These are phyloP conservation scores for Mucor saturninus DNA, from an alignment of 371 early-diverging fungal species.

Conservation along the genomic window DNA sequence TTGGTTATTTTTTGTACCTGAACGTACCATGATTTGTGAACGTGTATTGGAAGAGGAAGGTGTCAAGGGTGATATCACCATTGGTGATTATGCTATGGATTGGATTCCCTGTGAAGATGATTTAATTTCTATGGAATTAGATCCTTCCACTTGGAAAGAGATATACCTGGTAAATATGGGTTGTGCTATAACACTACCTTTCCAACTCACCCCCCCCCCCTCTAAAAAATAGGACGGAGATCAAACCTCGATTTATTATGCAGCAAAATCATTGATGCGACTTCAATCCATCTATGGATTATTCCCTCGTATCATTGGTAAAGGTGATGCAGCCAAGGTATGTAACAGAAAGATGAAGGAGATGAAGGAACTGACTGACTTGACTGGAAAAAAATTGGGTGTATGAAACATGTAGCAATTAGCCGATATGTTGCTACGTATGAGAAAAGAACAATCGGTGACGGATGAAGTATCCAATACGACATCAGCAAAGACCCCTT, in stretches of 20 bases:
- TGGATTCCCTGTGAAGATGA: conserved; percentile 91
- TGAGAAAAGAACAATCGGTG: conserved; percentile 80
- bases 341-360: neutral
- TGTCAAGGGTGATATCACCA: conserved; percentile 83
- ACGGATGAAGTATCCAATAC: conserved; percentile 53
- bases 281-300: conserved; percentile 85
- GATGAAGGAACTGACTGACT: too few species aligned
- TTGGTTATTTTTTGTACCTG: conserved; percentile 88
- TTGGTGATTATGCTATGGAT: conserved; percentile 90
- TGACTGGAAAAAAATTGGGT: too few species aligned
- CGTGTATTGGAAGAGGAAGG: conserved; percentile 89
- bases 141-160: conserved; percentile 75
- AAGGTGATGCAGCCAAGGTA: conserved; percentile 85
- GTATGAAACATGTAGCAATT: conserved; percentile 50
- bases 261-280: conserved; percentile 85
- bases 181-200: too few species aligned
- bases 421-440: conserved; percentile 79
- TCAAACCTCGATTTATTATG: conserved; percentile 75
- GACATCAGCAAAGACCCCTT: conserved; percentile 46
- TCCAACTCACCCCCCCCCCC: neutral
- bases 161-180: conserved; percentile 68
- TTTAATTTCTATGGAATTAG: conserved; percentile 87
- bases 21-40: conserved; percentile 86
- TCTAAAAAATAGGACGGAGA: conserved; percentile 77
- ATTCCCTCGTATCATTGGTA: conserved; percentile 88